phyloP scores from a whole-genome alignment of 768 basidiomycete genomes.

The Pilatotrama ljubarskyi region DNA sequence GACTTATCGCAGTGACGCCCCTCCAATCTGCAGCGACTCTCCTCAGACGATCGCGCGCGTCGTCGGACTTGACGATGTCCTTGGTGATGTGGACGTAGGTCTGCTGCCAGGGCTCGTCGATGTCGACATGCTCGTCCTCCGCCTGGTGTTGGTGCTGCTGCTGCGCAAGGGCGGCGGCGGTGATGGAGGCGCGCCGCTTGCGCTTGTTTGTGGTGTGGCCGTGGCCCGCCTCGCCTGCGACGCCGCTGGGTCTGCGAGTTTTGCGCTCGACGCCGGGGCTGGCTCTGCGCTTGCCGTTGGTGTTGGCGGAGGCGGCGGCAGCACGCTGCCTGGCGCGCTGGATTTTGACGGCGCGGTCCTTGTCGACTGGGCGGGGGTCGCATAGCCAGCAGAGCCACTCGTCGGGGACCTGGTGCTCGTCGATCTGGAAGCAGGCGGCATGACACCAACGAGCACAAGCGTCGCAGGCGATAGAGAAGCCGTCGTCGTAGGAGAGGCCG shows the following conservation, averaged over 20 bases:
- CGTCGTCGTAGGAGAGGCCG: constrained; percentile 72
- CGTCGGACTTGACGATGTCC: constrained; percentile 45
- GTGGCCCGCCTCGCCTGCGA: constrained; percentile 38
- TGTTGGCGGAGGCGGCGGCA: constrained; percentile 28
- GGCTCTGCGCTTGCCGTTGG: constrained; percentile 32
- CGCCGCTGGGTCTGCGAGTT: constrained; percentile 36
- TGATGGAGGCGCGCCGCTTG: constrained; percentile 41
- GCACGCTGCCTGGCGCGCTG: constrained; percentile 43
- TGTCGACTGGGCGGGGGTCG: constrained; percentile 49
- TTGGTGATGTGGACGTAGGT: constrained; percentile 47
- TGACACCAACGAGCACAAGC: constrained; percentile 83
- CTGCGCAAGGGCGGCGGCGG: constrained; percentile 20
- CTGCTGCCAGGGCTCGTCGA: constrained; percentile 48
- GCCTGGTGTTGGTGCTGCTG: constrained; percentile 20
- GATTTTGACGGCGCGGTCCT: constrained; percentile 46
- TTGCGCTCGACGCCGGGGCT: constrained; percentile 43
- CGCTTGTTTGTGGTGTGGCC: constrained; percentile 35
- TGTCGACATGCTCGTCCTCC: constrained; percentile 51
- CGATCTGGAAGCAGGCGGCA: constrained; percentile 72
- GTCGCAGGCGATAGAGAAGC: constrained; percentile 86
- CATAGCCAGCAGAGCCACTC: constrained; percentile 79
- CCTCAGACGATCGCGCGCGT: constrained; percentile 51
- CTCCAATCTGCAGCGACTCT: constrained; percentile 66
- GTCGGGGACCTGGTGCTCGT: constrained; percentile 62
- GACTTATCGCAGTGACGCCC: constrained; percentile 57